Percentiles rank a stretch among this genome's conserved stretches.
These are phyloP conservation scores for Diaporthe aspalathi DNA, from an alignment of 2,329 filamentous ascomycete species.

Conservation along the genomic window DNA sequence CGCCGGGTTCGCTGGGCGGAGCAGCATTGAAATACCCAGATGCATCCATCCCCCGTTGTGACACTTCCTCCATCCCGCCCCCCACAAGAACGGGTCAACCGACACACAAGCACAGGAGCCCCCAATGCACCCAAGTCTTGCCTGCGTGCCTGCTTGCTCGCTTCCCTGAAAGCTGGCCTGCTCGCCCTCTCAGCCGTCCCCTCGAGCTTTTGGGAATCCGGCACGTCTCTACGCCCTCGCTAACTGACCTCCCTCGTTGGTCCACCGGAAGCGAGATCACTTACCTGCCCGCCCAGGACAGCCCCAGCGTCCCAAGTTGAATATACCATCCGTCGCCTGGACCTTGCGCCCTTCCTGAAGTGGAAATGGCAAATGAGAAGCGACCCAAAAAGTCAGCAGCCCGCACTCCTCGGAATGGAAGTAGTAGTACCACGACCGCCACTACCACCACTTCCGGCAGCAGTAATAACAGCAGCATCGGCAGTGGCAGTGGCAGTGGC, in stretches of 20 bases:
- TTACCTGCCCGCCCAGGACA: constrained; percentile 1
- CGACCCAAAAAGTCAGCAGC: constrained; percentile 19
- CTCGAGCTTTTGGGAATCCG: constrained; percentile 2
- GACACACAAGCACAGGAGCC: neutral
- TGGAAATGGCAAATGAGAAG: constrained; percentile 33
- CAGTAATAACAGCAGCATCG: constrained; percentile 1
- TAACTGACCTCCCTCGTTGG: constrained; percentile 32
- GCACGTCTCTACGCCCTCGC: constrained; percentile 21
- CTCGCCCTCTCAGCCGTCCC: neutral
- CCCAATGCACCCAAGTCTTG: neutral
- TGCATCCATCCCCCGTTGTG: constrained; percentile 24
- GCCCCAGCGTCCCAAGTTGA: constrained; percentile 3
- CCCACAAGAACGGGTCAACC: constrained; percentile 15
- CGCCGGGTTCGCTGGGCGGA: constrained; percentile 7
- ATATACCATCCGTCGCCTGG: neutral
- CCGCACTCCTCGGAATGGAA: constrained; percentile 17
- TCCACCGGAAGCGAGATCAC: constrained; percentile 22
- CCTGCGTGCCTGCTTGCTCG: neutral
- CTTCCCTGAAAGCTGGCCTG: constrained; percentile 18
- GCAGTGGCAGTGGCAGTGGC: neutral
- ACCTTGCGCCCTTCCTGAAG: neutral
- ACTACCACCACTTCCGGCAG: neutral
- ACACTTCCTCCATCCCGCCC: constrained; percentile 9
- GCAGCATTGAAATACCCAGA: constrained; percentile 24
- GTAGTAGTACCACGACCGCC: neutral